Evolutionary conservation across 495 filamentous ascomycete species (phyloP).

Genomic region (Melanomma pulvis-pyrius): DNA sequence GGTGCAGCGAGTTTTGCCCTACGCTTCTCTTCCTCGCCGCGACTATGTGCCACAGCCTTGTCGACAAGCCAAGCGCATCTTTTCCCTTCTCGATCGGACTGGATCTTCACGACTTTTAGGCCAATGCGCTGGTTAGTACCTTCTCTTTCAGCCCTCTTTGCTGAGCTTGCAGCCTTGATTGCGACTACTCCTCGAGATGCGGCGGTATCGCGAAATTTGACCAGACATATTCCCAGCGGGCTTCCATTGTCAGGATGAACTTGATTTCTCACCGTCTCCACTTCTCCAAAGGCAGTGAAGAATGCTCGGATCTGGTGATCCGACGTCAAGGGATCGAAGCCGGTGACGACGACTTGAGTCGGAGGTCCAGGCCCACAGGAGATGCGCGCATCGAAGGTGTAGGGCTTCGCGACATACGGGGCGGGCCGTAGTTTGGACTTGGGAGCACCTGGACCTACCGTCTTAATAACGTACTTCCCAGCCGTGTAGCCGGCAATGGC

Average conservation of each 20-base stretch:
- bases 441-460: conserved; percentile 48
- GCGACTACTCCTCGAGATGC: conserved; percentile 51
- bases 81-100: conserved; percentile 83
- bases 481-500: conserved; percentile 61
- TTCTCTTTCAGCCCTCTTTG: conserved; percentile 71
- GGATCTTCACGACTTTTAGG: conserved; percentile 71
- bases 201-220: conserved; percentile 80
- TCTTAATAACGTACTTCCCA: conserved; percentile 44
- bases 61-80: conserved; percentile 75
- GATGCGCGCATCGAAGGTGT: conserved; percentile 73
- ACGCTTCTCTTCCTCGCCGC: conserved; percentile 52
- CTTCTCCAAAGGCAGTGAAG: conserved; percentile 85
- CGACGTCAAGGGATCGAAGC: conserved; percentile 85
- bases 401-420: conserved; percentile 77
- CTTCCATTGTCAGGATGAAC: conserved; percentile 91
- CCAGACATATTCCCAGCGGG: conserved; percentile 86
- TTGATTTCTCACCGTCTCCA: conserved; percentile 84
- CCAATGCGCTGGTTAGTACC: conserved; percentile 74
- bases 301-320: conserved; percentile 76
- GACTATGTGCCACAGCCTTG: conserved; percentile 65
- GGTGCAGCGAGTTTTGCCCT: conserved; percentile 19
- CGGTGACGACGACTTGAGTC: conserved; percentile 84
- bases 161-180: conserved; percentile 71
- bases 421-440: conserved; percentile 76
- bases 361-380: conserved; percentile 89